phyloP scores from a whole-genome alignment of 495 filamentous ascomycete species.

The Halenospora varia region DNA sequence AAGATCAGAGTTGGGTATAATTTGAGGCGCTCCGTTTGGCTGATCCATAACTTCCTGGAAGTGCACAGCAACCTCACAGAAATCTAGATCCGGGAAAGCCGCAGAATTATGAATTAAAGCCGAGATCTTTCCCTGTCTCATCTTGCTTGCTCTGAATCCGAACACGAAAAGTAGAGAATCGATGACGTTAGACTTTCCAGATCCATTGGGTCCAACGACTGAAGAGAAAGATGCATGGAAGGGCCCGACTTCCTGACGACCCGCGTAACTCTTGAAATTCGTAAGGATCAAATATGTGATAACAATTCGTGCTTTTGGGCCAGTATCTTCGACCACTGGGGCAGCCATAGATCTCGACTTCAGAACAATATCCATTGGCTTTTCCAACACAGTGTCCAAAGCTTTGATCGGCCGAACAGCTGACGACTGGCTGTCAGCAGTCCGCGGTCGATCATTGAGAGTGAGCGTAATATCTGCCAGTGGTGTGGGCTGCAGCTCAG shows the following conservation, averaged over 20 bases:
- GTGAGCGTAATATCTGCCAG: slow-evolving; percentile 74
- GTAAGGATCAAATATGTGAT: slow-evolving; percentile 85
- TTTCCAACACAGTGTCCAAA: slow-evolving; percentile 72
- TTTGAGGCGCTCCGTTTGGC: slow-evolving; percentile 65
- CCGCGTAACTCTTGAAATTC: slow-evolving; percentile 99
- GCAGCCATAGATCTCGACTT: slow-evolving; percentile 73
- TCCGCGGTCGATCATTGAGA: slow-evolving; percentile 50
- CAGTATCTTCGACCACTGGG: slow-evolving; percentile 63
- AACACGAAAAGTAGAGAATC: slow-evolving; percentile 97
- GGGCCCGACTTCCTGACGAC: slow-evolving; percentile 89
- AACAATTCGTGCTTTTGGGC: slow-evolving; percentile 78
- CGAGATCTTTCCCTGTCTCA: slow-evolving; percentile 98
- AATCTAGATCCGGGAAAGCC: slow-evolving; percentile 73
- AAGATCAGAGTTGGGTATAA: slow-evolving; percentile 77
- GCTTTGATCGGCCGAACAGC: slow-evolving; percentile 63
- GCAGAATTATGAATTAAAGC: slow-evolving; percentile 97
- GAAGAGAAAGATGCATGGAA: slow-evolving; percentile 99
- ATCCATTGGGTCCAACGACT: slow-evolving; percentile 95
- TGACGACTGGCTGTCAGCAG: slow-evolving; percentile 33
- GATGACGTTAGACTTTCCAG: slow-evolving; percentile 98
- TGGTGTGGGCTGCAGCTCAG: slow-evolving; percentile 52
- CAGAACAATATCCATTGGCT: slow-evolving; percentile 90
- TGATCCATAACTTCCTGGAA: slow-evolving; percentile 90
- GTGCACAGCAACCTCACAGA: slow-evolving; percentile 92
- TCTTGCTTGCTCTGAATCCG: slow-evolving; percentile 97